Percentiles rank a stretch among this genome's conserved stretches.
These are phyloP conservation scores for Guadua angustifolia DNA, from an alignment of 176 grass and related monocot genomes.

Conservation along the genomic window DNA sequence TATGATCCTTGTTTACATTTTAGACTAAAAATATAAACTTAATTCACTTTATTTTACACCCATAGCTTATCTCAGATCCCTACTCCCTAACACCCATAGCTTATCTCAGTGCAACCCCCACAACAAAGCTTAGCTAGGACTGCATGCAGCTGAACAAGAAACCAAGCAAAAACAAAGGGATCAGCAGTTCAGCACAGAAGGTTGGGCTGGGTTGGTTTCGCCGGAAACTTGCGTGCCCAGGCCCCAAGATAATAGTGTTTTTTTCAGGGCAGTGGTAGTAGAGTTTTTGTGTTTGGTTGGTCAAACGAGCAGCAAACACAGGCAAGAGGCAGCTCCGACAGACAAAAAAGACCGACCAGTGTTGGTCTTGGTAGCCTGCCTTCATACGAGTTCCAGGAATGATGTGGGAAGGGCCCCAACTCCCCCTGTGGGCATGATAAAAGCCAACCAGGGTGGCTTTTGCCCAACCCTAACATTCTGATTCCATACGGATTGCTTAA, in stretches of 20 bases:
- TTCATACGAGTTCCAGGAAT: slow-evolving; percentile 59
- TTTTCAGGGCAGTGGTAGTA: too few relatives aligned
- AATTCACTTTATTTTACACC: too few relatives aligned
- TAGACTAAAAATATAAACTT: too few relatives aligned
- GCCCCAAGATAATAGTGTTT: not conserved
- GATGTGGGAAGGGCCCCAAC: slow-evolving; percentile 48
- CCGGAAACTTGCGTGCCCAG: slow-evolving; percentile 34
- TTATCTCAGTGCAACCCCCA: not conserved
- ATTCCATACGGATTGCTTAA: slow-evolving; percentile 31
- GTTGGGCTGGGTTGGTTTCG: slow-evolving; percentile 8
- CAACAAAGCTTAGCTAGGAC: not conserved
- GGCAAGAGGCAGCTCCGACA: slow-evolving; percentile 38
- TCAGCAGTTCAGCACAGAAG: not conserved
- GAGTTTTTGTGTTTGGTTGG: slow-evolving; percentile 19
- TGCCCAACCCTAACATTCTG: slow-evolving; percentile 46
- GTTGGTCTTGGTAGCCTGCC: slow-evolving; percentile 40
- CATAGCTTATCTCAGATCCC: too few relatives aligned
- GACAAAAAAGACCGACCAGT: slow-evolving; percentile 34
- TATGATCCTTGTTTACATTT: too few relatives aligned
- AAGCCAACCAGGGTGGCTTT: slow-evolving; percentile 60
- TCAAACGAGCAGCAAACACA: slow-evolving; percentile 47
- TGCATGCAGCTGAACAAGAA: not conserved
- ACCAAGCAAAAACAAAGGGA: not conserved
- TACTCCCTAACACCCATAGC: not conserved
- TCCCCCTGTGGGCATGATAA: slow-evolving; percentile 26